Evolutionary conservation across 2,329 filamentous ascomycete species (phyloP), one percentile per base, ranked within the genome.

Genomic region (Botrytis tulipae): DNA sequence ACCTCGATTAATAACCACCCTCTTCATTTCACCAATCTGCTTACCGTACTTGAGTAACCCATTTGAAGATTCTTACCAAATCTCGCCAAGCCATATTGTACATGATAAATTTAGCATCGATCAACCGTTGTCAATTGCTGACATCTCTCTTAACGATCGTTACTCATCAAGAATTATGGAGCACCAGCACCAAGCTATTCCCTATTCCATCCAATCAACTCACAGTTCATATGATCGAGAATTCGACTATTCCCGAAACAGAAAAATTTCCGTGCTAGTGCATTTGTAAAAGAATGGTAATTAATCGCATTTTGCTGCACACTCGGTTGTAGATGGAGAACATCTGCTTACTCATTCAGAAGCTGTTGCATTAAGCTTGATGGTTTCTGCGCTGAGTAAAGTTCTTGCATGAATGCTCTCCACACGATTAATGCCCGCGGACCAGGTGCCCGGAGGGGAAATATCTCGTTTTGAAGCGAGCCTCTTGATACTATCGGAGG

Each of bases 121-220:
- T 66, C 18, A 3, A 29, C 35, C 44, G 25, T 54, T n/a, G 48
- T n/a, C 48, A 54, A 48, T 51, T 66, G 63, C 63, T 66, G 63
- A 66, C 63, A 66, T 16, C 29, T 22, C 46, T 48, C 12, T 32
- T 46, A 16, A 51, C 10, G 1, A 8, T 66, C 48, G 63, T 66
- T 66, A 66, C 44, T 66, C 63, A 66, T 66, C 63, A 66, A 20
- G 4, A 10, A 66, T 8, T 51, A 25, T 51, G 63, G 63, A 67
- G 63, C 10, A 57, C 14, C 14, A 54, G 2, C 22, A n/a, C 18
- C 32, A 57, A 18, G 18, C 44, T 20, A 67, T 16, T 16, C 8
- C 40, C 61, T 44, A 32, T 20, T 6, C n/a, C 2, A 18, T n/a
- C 63, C 63, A 67, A 67, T 51, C 14, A 37, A 2, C 48, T 37